These are phyloP conservation scores for Eutypa lata DNA, from an alignment of 2,329 filamentous ascomycete genomes.

Conservation along the genomic window DNA sequence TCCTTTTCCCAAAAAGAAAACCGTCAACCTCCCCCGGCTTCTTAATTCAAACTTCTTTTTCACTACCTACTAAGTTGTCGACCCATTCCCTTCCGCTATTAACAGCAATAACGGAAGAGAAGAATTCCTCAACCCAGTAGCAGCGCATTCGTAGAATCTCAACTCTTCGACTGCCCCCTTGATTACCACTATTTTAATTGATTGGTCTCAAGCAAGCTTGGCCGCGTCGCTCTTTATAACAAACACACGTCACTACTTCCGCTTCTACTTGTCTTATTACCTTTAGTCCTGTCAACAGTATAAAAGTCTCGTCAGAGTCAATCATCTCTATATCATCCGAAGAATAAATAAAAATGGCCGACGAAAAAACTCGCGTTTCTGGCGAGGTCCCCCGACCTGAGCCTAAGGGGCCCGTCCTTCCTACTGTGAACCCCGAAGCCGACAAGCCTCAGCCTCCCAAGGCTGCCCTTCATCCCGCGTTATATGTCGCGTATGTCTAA, in stretches of 20 bases:
- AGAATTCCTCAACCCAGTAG: conserved; percentile 5
- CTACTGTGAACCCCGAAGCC: conserved; percentile 72
- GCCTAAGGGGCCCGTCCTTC: conserved; percentile 61
- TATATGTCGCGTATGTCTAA: conserved; percentile 70
- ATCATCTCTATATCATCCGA: conserved; percentile 17
- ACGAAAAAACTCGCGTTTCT: conserved; percentile 81
- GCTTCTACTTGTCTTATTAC: not conserved
- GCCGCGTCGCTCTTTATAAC: conserved; percentile 20
- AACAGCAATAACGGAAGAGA: conserved; percentile 3
- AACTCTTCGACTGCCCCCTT: conserved; percentile 5
- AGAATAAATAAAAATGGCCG: conserved; percentile 52
- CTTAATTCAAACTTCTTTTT: not conserved
- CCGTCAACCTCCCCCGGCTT: not conserved
- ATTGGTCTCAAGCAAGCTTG: conserved; percentile 25
- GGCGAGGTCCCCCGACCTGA: conserved; percentile 68
- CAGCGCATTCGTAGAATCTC: conserved; percentile 5
- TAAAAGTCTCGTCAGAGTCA: conserved; percentile 5
- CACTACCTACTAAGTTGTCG: conserved; percentile 1
- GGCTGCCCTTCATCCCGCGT: conserved; percentile 68
- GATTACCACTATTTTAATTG: conserved; percentile 12
- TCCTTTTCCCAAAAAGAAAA: not conserved
- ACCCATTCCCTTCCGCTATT: not conserved
- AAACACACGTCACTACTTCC: not conserved
- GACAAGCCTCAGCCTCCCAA: conserved; percentile 69
- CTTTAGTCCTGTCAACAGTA: conserved; percentile 6